A percentile compares a stretch with the other conserved stretches of the same genome.
Conservation (phyloP, 306 rosid genomes). For the Biancaea sappan region DNA sequence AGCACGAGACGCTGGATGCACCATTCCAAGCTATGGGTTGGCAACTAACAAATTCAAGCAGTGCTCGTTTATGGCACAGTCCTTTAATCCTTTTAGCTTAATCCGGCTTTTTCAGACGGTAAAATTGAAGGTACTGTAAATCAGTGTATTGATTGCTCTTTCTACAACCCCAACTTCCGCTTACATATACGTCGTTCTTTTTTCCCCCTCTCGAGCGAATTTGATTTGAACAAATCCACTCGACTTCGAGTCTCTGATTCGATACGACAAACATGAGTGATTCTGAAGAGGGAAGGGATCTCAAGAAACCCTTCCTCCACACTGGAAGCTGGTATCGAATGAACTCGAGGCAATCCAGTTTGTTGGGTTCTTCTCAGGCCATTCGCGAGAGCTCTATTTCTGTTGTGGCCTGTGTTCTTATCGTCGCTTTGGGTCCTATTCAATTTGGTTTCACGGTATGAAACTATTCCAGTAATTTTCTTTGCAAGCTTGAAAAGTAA, state of each 20-base stretch:
- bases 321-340: conserved; percentile 97
- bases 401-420: conserved; percentile 84
- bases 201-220: background rate
- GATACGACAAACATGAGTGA: conserved; percentile 56
- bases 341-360: conserved; percentile 72
- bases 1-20: too few species aligned
- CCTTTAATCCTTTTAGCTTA: too few species aligned
- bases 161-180: background rate
- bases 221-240: background rate
- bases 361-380: conserved; percentile 78
- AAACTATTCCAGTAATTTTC: background rate
- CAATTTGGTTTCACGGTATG: conserved; percentile 98
- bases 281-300: conserved; percentile 73
- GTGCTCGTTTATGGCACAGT: background rate
- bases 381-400: conserved; percentile 80
- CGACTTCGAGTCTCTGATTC: background rate
- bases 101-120: background rate
- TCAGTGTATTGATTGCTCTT: background rate
- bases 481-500: background rate
- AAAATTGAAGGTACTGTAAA: too few species aligned
- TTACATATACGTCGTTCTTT: background rate
- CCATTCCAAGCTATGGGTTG: too few species aligned
- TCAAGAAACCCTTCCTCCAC: conserved; percentile 87
- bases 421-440: conserved; percentile 95
- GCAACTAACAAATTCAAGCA: background rate